A percentile compares a stretch with the other conserved stretches of the same genome.
Conservation (phyloP, 495 filamentous ascomycete species). For the Aspergillus baeticus region DNA sequence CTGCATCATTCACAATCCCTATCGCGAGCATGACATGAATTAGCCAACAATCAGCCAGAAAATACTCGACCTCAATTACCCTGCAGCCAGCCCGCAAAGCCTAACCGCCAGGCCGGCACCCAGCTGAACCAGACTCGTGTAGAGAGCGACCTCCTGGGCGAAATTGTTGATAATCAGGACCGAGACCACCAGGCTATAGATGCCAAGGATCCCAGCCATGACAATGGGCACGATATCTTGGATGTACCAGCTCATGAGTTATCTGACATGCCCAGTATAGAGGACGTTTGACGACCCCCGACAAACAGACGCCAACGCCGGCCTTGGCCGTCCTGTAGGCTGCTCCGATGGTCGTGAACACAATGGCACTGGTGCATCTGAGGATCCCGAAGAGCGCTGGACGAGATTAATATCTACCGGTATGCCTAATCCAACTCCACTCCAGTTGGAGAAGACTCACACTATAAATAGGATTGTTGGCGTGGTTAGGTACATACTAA, state of each 20-base stretch:
- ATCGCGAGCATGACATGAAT: slow-evolving; percentile 72
- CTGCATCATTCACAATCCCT: slow-evolving; percentile 98
- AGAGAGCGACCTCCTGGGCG: slow-evolving; percentile 77
- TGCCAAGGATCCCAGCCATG: slow-evolving; percentile 99
- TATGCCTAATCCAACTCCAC: neutral
- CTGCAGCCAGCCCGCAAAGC: slow-evolving; percentile 94
- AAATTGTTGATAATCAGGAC: slow-evolving; percentile 94
- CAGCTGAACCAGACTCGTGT: slow-evolving; percentile 94
- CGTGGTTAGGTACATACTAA: neutral
- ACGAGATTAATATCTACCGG: slow-evolving; percentile 6
- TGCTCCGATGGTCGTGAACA: slow-evolving; percentile 98
- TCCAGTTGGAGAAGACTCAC: slow-evolving; percentile 23
- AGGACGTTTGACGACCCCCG: slow-evolving; percentile 99
- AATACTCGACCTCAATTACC: slow-evolving; percentile 44
- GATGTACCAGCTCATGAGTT: slow-evolving; percentile 4
- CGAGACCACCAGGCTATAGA: slow-evolving; percentile 98
- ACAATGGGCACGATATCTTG: slow-evolving; percentile 99
- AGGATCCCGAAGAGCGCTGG: slow-evolving; percentile 99
- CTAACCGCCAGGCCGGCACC: slow-evolving; percentile 96
- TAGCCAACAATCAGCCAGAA: neutral
- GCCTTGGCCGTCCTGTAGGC: slow-evolving; percentile 99
- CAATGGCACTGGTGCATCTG: slow-evolving; percentile 96
- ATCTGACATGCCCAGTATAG: neutral
- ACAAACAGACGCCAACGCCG: slow-evolving; percentile 95
- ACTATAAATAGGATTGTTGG: neutral